Evolutionary conservation across 768 basidiomycete genomes (phyloP), one percentile per base, ranked within the genome.

Genomic region (Goffeauzyma gilvescens): DNA sequence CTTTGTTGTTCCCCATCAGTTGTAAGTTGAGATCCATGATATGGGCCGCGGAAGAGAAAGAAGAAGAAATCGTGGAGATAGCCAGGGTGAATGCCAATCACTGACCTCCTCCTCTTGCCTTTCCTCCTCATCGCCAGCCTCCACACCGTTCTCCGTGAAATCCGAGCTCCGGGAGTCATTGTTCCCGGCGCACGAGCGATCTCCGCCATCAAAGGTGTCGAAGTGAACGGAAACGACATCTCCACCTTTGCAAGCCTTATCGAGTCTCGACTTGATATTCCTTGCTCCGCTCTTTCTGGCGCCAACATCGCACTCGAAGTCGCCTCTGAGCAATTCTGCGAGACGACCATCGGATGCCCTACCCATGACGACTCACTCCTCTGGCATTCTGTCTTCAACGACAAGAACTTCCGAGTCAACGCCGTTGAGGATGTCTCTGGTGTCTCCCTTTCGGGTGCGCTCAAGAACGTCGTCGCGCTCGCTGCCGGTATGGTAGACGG

Each of bases 391-490:
- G 57, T 70, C 21, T 70, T 70, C 54, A 38, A 66, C 48, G 60
- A 65, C 1, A 52, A 60, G 8, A 53, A 59, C 26, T 70, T 70
- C 58, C 51, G 63, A 26, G 68, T 70, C 12, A 50, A 55, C 23
- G 50, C 65, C 6, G 63, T 66, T 32, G 57, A 65, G 36, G 69
- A 70, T 50, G 68, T 69, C 6, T 50, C 63, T 10, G 69, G 69
- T 32, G 68, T 69, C 7, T 62, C 59, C 7, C 63, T 70, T 27
- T 64, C 66, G 21, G 69, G 69, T 4, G 69, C 68, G 7, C 49
- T 70, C 23, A 70, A 70, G 58, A 68, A 66, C 47, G 58, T 70
- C 30, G 68, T 70, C 12, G 68, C 69, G 2, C 57, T 70, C n/a
- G 69, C 68, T 7, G 68, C 68, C 15, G 68, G 69, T 0, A 57